Base-by-base conservation (phyloP, 257 asterid genomes). In the Fraxinus anomala region DNA sequence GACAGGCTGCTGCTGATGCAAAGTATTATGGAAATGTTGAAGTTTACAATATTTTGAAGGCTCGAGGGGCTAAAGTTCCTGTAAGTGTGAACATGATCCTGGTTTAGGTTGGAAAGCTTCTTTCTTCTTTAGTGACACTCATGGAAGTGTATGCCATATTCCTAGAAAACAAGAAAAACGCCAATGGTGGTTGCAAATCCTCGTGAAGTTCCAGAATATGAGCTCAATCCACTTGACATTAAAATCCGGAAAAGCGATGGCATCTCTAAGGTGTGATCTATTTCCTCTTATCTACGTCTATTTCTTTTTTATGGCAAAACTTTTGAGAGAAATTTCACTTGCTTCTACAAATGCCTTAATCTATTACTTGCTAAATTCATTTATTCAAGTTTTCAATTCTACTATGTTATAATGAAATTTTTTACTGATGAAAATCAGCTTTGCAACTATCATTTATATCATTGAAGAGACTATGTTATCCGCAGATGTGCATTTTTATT, bases 1-100 rank as follows among this genome's bases (percentile, higher is more conserved):
- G 80, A 31, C 87, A 94, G 99, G 99, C 98, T 44, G 99, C 98
- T 74, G 97, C 97, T 85, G 99, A 96, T 87, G 98, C 98, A 10
- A 93, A 96, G 82, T 92, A 96, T 86, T 96, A 96, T 80, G 97
- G 98, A 49, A 93, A 96, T 77, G 16, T 73, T 47, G 97, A 90
- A 59, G 91, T 92, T 77, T 96, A 89, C 82, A 89, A 89, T 82
- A 86, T 92, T 24, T 87, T 96, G 88, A 96, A 92, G 89, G 89
- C 98, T 61, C 98, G 97, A 75, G 99, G 99, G 75, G 98, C 97
- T 70, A 92, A 92, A 84, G 84, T 87, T 75, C 97, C 93, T 37
- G 99, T 94, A 88, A 84, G 94, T 82, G 33, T 75, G 78, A 76
- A 54, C 59, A 30, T 44, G 34, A 24, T 73, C 42, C n/a, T 51